Base-by-base conservation (phyloP, 2,329 filamentous ascomycete genomes). In the Nigrograna mackinnonii region DNA sequence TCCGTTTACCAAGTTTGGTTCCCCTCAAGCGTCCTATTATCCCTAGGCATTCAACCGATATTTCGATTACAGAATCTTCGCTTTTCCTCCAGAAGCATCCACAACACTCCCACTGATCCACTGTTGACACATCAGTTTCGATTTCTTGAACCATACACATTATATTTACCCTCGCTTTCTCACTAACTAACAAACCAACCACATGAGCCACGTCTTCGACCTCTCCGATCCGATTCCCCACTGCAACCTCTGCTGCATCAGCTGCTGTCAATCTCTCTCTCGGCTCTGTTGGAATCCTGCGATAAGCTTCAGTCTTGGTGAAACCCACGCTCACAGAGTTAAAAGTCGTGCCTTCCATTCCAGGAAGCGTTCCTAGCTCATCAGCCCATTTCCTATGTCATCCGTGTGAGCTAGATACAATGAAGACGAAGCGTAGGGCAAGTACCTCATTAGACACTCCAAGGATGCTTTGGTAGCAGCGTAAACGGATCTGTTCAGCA, bases 201-300 rank as follows among this genome's bases (percentile, higher is more conserved):
- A 81, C 46, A 86, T 91, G 64, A 74, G 92, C 60, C 83, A 87
- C 64, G 72, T 90, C 64, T 22, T 64, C 50, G 0, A 52, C 43
- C 34, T 54, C 50, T 2, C 52, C 55, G 17, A 59, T 51, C 16
- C 52, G 41, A 37, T 49, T 40, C 1, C 41, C 52, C 21, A 52
- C 45, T 4, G 44, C 37, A 4, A 52, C 45, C 21, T 50, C 41
- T 13, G 38, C 46, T 11, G 55, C 51, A 43, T 55, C 49, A 7
- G 47, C 22, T 4, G 36, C 37, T 19, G 41, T 49, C 14, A 55
- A 39, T 39, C 26, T 43, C 12, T 49, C 50, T 28, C 50, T 34
- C 17, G 48, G 22, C 11, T 44, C 45, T 1, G 37, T 5, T n/a
- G 48, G 46, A 17, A 56, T 56, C 9, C 22, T 48, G 14, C 14